phyloP scores from a whole-genome alignment of 495 filamentous ascomycete genomes.

The Trichocladium uniseriatum region DNA sequence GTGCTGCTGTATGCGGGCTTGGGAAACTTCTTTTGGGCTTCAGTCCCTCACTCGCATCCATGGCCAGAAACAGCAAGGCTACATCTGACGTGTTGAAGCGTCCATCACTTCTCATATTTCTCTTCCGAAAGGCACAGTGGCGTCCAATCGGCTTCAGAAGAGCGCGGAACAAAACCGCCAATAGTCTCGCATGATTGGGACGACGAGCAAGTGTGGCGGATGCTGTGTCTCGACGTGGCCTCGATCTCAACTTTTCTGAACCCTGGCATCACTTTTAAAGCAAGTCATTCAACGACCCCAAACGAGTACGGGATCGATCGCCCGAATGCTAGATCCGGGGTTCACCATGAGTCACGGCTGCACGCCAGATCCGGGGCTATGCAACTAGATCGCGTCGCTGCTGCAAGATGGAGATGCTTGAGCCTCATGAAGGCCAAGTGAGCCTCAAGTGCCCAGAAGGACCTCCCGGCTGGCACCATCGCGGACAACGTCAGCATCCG shows the following conservation, averaged over 20 bases:
- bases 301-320: not conserved
- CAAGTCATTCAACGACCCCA: not conserved
- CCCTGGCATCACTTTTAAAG: not conserved
- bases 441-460: too few species aligned
- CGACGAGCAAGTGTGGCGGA: not conserved
- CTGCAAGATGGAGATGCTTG: constrained; percentile 10
- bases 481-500: too few species aligned
- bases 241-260: not conserved
- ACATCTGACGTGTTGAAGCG: not conserved
- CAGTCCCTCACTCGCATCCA: too few species aligned
- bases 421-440: not conserved
- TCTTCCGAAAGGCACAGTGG: not conserved
- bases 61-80: not conserved
- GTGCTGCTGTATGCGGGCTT: too few species aligned
- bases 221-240: not conserved
- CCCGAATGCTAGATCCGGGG: not conserved
- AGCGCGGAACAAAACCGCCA: too few species aligned
- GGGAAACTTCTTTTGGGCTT: too few species aligned
- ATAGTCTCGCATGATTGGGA: not conserved
- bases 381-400: constrained; percentile 1
- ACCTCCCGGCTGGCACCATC: too few species aligned
- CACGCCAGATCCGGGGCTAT: not conserved
- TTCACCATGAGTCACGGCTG: not conserved
- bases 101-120: constrained; percentile 2
- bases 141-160: constrained; percentile 2